These are phyloP conservation scores for Cyberlindnera maritima DNA, from an alignment of 805 yeast genomes.

Conservation along the genomic window DNA sequence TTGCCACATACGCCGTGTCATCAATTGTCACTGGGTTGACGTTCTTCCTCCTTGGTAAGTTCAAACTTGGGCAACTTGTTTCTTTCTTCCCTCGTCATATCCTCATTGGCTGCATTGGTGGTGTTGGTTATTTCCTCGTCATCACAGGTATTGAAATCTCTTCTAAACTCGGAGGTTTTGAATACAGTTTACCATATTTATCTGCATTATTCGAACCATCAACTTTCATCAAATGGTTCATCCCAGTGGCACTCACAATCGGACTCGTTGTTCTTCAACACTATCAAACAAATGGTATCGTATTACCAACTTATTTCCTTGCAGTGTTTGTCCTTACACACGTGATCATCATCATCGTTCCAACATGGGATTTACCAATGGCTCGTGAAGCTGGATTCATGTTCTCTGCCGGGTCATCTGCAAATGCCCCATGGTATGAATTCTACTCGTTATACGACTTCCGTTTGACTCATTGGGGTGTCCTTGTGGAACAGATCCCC, in stretches of 20 bases:
- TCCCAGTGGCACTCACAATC: conserved; percentile 65
- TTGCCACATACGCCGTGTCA: conserved; percentile 79
- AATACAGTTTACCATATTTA: conserved; percentile 59
- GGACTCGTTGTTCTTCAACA: conserved; percentile 62
- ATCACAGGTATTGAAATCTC: conserved; percentile 91
- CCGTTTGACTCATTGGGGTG: conserved; percentile 68
- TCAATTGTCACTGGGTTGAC: conserved; percentile 84
- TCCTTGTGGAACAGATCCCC: conserved; percentile 69
- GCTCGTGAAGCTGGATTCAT: conserved; percentile 85
- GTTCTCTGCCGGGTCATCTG: conserved; percentile 40
- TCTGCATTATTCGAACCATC: conserved; percentile 40
- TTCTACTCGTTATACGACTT: conserved; percentile 77
- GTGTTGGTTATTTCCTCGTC: conserved; percentile 91
- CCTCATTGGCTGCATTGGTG: conserved; percentile 95
- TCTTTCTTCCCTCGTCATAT: conserved; percentile 97
- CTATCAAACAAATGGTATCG: conserved; percentile 58
- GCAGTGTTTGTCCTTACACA: conserved; percentile 70
- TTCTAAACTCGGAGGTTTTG: conserved; percentile 72
- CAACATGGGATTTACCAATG: conserved; percentile 55
- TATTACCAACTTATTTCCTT: conserved; percentile 81
- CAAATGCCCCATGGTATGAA: conserved; percentile 81
- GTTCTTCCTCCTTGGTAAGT: conserved; percentile 73
- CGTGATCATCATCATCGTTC: conserved; percentile 58
- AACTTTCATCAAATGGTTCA: conserved; percentile 60
- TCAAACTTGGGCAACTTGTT: conserved; percentile 78